phyloP scores from a whole-genome alignment of 179 eudicot genomes.

The Spergularia azorica region DNA sequence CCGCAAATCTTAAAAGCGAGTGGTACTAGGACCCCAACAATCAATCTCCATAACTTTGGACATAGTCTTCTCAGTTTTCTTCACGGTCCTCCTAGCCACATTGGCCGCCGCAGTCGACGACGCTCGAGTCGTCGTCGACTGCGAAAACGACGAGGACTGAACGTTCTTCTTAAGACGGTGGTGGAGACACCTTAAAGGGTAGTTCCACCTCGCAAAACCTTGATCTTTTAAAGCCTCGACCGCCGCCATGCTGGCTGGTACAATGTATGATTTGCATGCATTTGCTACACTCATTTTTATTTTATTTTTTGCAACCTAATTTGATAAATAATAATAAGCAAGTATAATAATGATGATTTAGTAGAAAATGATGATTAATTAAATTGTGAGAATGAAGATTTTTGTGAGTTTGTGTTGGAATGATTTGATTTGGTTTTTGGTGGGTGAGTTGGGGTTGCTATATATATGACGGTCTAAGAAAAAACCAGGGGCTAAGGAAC shows the following conservation, averaged over 20 bases:
- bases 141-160: conserved; percentile 13
- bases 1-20: conserved; percentile 29
- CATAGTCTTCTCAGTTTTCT: conserved; percentile 35
- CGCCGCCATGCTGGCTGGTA: conserved; percentile 22
- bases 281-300: conserved; percentile 6
- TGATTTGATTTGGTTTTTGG: not conserved
- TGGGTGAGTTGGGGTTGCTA: not conserved
- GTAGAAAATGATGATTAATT: not conserved
- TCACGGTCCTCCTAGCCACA: conserved; percentile 2
- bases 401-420: not conserved
- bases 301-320: not conserved
- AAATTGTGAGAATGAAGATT: not conserved
- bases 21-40: conserved; percentile 56
- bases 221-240: conserved; percentile 27
- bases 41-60: conserved; percentile 50
- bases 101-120: not conserved
- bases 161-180: conserved; percentile 4
- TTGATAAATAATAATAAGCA: not conserved
- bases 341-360: not conserved
- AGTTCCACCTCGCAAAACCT: conserved; percentile 28
- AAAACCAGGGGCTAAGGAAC: not conserved
- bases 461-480: not conserved
- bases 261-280: conserved; percentile 4
- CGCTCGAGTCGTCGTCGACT: not conserved
- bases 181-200: conserved; percentile 14